Evolutionary conservation across 2,329 filamentous ascomycete species (phyloP).

Genomic region (Trichophyton mentagrophytes): DNA sequence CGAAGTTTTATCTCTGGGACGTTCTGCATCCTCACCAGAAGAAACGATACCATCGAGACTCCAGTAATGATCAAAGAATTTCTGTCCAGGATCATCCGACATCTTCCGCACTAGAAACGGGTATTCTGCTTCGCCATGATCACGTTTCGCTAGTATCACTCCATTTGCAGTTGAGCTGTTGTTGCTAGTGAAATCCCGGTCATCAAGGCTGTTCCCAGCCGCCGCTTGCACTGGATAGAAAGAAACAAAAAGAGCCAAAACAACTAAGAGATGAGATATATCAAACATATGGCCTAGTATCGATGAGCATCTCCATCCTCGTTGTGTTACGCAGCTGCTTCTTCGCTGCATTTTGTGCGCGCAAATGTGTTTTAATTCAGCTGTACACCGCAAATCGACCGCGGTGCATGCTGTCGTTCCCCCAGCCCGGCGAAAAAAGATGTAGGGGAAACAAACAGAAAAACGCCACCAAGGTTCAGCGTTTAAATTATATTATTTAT

Average conservation of each 20-base stretch:
- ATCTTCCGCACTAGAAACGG: conserved; percentile 29
- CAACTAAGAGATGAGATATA: not conserved
- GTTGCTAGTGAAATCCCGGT: not conserved
- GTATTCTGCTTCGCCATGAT: not conserved
- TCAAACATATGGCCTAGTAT: not conserved
- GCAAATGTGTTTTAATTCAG: not conserved
- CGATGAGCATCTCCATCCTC: not conserved
- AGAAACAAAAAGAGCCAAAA: not conserved
- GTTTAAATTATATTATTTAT: not conserved
- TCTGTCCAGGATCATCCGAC: conserved; percentile 35
- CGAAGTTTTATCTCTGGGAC: not conserved
- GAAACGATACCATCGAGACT: conserved; percentile 17
- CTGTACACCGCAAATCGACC: not conserved
- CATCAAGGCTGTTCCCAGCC: not conserved
- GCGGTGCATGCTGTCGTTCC: too few species aligned
- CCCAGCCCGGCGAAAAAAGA: too few species aligned
- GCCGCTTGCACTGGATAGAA: not conserved
- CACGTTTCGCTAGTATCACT: not conserved
- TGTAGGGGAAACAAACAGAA: too few species aligned
- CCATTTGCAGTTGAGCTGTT: not conserved
- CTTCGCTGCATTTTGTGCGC: not conserved
- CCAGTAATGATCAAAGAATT: conserved; percentile 38
- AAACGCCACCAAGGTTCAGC: too few species aligned
- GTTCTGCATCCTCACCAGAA: too few species aligned
- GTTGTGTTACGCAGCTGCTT: not conserved